Percentiles rank a stretch among this genome's conserved stretches.
Evolutionary conservation across 345 rosid species (phyloP).

Genomic region (Corymbia maculata): DNA sequence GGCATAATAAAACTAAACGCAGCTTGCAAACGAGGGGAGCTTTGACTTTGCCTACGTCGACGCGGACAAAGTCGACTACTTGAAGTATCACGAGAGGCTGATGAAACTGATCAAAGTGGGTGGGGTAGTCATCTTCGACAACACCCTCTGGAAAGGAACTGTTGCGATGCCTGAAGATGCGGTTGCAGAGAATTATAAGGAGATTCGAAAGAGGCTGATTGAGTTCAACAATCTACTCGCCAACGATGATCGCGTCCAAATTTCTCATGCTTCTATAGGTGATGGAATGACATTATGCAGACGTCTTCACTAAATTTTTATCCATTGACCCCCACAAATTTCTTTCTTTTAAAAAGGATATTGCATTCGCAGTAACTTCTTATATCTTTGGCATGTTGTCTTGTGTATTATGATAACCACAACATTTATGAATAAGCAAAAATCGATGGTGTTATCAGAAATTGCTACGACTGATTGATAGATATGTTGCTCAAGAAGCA

Average conservation of each 20-base stretch:
- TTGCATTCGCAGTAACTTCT: background rate
- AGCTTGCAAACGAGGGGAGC: conserved; percentile 24
- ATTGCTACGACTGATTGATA: background rate
- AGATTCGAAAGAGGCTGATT: conserved; percentile 1
- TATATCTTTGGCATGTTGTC: background rate
- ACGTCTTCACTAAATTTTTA: background rate
- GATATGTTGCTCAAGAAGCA: background rate
- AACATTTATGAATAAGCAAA: background rate
- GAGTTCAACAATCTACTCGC: conserved; percentile 43
- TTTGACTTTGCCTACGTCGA: conserved; percentile 45
- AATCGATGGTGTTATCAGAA: background rate
- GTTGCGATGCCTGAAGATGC: conserved; percentile 18
- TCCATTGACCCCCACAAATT: background rate
- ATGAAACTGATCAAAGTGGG: conserved; percentile 30
- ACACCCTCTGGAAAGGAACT: conserved; percentile 34
- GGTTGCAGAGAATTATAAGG: conserved; percentile 2
- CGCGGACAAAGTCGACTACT: conserved; percentile 32
- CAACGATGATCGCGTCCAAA: conserved; percentile 41
- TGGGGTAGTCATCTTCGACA: conserved; percentile 28
- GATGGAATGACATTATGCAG: conserved; percentile 61
- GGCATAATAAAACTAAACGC: background rate
- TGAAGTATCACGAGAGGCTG: conserved; percentile 32
- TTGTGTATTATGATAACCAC: background rate
- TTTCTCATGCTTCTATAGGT: conserved; percentile 47
- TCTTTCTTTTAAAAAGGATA: background rate